These are phyloP conservation scores for Balakata baccata DNA, from an alignment of 345 rosid genomes.

Conservation along the genomic window DNA sequence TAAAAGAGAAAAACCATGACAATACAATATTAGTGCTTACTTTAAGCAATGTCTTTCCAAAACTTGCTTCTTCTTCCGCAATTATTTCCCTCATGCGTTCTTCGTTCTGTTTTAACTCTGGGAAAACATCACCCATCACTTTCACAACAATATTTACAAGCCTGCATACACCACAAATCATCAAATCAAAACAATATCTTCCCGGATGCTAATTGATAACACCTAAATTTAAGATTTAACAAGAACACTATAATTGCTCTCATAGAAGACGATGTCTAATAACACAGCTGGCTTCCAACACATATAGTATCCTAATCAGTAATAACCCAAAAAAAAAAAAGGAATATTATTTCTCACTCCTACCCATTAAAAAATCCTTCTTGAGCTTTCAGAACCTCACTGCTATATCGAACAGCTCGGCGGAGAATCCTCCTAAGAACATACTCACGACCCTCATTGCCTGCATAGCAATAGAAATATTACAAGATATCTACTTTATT, in stretches of 20 bases:
- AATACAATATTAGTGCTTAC: conserved; percentile 28
- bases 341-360: conserved; percentile 9
- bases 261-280: background rate
- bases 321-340: background rate
- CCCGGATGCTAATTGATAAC: background rate
- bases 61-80: conserved; percentile 85
- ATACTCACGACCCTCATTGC: conserved; percentile 96
- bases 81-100: conserved; percentile 63
- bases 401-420: conserved; percentile 92
- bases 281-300: background rate
- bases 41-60: conserved; percentile 85
- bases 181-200: background rate
- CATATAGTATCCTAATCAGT: background rate
- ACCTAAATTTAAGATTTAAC: background rate
- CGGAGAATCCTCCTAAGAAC: conserved; percentile 97
- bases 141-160: conserved; percentile 69
- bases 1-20: background rate
- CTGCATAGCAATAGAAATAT: conserved; percentile 34
- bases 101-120: conserved; percentile 81
- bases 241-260: background rate
- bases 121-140: conserved; percentile 82
- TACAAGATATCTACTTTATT: background rate
- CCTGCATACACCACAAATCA: conserved; percentile 36
- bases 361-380: conserved; percentile 96
- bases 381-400: conserved; percentile 78